Evolutionary conservation across 2,329 filamentous ascomycete species (phyloP), one percentile per base, ranked within the genome.

Genomic region (Trichothecium sympodiale): DNA sequence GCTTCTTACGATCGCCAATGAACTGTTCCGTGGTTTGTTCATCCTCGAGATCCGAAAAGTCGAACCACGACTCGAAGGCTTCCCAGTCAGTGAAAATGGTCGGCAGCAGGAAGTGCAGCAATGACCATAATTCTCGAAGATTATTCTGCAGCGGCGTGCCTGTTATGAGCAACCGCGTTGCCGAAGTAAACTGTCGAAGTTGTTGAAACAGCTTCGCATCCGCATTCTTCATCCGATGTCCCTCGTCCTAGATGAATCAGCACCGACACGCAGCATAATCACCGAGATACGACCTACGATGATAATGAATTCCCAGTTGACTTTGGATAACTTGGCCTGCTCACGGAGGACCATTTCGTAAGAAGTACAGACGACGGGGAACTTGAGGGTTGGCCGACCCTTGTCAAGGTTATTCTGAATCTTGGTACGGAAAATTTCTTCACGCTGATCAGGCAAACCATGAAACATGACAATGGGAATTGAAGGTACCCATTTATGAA

Each of bases 271-370:
- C 10, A 3, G 4, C 4, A 4, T 16, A 4, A 26, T 33, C 27
- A 6, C 9, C 9, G 6, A 33, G 5, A 9, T 3, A 5, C 14
- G 7, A 57, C 73, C 53, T 59, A 82, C 80, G 41, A 98, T 94
- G 45, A 98, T 91, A 50, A 98, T 95, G 47, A 94, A 95, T 36
- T 93, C 86, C 91, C 91, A 98, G 26, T 87, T 81, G 38, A 94
- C 89, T 38, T 82, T 80, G 0, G 78, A 77, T 5, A 98, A 62
- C 26, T 80, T 80, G 35, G 86, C 81, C 27, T 84, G 77, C 52
- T 98, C 91, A 47, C 86, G 80, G 60, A 98, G 80, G 36, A 93
- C 88, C 52, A 98, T 95, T 53, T 98, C 91, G 48, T 96, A 96
- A 28, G 82, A 93, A 0, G 91, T 98, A 50, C 88, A 88, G 1